phyloP scores from a whole-genome alignment of 805 yeast species.

The Suhomyces sp. region DNA sequence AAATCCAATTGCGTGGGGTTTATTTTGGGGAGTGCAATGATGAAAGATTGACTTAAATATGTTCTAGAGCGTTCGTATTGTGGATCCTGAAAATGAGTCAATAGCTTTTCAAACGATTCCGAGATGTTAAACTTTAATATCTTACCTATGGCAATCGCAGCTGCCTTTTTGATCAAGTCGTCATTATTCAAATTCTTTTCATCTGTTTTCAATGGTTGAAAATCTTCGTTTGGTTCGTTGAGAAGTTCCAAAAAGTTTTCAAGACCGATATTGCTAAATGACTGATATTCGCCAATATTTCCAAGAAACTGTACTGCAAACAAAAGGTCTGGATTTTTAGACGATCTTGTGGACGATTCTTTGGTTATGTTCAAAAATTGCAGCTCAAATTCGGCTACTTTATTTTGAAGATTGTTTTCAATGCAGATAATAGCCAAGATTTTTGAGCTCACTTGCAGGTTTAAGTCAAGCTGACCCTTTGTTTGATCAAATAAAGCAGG shows the following conservation, averaged over 20 bases:
- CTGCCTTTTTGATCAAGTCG: constrained; percentile 8
- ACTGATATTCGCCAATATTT: constrained; percentile 34
- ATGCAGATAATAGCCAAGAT: constrained; percentile 28
- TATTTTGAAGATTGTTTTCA: constrained; percentile 15
- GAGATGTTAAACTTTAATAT: constrained; percentile 6
- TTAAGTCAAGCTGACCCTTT: constrained; percentile 13
- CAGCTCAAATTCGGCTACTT: constrained; percentile 24
- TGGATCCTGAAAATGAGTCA: constrained; percentile 5
- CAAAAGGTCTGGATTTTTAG: constrained; percentile 11
- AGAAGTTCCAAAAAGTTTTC: constrained; percentile 35
- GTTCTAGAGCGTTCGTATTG: constrained; percentile 3
- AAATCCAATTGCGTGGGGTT: constrained; percentile 19
- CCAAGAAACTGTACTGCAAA: constrained; percentile 49
- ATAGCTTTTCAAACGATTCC: constrained; percentile 2
- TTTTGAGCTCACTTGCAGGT: constrained; percentile 25
- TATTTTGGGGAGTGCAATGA: constrained; percentile 10
- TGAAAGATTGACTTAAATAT: constrained; percentile 16
- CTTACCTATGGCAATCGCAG: constrained; percentile 9
- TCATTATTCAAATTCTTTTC: constrained; percentile 7
- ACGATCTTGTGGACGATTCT: constrained; percentile 27
- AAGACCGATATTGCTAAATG: constrained; percentile 19
- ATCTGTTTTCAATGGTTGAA: constrained; percentile 2
- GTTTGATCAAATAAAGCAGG: constrained; percentile 7
- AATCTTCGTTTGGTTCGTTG: constrained; percentile 16
- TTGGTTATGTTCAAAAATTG: constrained; percentile 30